These are phyloP conservation scores for Posidonia australis DNA, from an alignment of 106 monocot genomes.

Conservation along the genomic window DNA sequence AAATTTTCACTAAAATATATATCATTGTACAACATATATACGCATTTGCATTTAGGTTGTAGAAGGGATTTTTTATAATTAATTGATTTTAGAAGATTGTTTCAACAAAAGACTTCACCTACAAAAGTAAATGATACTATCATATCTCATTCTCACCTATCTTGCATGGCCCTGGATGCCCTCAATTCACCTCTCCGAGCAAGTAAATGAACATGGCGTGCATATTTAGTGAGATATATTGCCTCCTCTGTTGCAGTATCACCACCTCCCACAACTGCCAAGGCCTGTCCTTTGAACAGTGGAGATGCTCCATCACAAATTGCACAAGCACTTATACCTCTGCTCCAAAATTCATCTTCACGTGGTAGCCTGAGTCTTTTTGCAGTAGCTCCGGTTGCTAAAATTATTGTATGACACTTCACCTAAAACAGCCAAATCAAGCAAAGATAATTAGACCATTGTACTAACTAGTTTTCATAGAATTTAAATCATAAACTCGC, in stretches of 20 bases:
- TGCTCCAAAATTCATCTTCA: conserved; percentile 99
- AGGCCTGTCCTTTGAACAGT: conserved; percentile 81
- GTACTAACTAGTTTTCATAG: too few relatives aligned
- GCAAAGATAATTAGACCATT: neutral
- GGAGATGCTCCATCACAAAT: conserved; percentile 99
- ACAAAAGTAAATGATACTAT: too few relatives aligned
- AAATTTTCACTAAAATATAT: too few relatives aligned
- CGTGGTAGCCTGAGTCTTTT: conserved; percentile 81
- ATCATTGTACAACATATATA: too few relatives aligned
- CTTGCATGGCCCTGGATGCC: conserved; percentile 97
- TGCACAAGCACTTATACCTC: conserved; percentile 98
- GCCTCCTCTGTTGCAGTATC: conserved; percentile 97
- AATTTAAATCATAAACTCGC: too few relatives aligned
- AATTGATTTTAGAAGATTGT: too few relatives aligned
- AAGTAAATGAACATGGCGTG: conserved; percentile 91
- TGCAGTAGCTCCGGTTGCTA: conserved; percentile 94
- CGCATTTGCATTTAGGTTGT: too few relatives aligned
- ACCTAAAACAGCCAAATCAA: conserved; percentile 43
- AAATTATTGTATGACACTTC: conserved; percentile 71
- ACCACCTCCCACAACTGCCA: conserved; percentile 94
- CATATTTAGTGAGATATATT: conserved; percentile 95
- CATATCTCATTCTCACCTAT: conserved; percentile 37
- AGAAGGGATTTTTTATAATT: too few relatives aligned
- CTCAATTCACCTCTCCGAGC: conserved; percentile 56
- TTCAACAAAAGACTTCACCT: too few relatives aligned